These are phyloP conservation scores for Fistulinella cinereoalba DNA, from an alignment of 1,284 basidiomycete genomes.

Conservation along the genomic window DNA sequence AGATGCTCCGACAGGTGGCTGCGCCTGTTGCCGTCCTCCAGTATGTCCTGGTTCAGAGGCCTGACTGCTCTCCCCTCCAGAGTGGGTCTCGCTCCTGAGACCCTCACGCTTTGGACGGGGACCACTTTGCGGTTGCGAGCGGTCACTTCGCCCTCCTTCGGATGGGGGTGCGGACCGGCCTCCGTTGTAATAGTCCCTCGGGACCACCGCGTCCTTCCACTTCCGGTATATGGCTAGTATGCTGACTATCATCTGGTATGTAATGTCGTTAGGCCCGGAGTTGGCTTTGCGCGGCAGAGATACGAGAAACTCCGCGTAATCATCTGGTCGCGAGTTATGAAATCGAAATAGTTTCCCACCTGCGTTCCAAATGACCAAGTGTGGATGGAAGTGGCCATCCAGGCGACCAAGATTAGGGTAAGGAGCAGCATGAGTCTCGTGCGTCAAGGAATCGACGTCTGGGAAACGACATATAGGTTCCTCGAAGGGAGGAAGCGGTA, in stretches of 20 bases:
- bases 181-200: too few relatives aligned
- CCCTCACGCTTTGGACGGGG: not conserved
- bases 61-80: not conserved
- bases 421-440: not conserved
- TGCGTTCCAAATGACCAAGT: conserved; percentile 4
- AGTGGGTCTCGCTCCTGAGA: not conserved
- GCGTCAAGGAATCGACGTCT: not conserved
- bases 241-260: too few relatives aligned
- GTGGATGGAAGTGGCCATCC: not conserved
- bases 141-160: too few relatives aligned
- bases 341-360: not conserved
- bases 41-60: not conserved
- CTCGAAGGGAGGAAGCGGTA: not conserved
- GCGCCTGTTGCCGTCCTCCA: not conserved
- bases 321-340: too few relatives aligned
- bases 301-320: not conserved
- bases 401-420: not conserved
- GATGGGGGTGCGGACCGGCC: too few relatives aligned
- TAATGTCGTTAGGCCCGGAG: too few relatives aligned
- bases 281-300: not conserved
- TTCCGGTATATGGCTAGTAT: too few relatives aligned
- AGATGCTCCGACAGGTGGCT: not conserved
- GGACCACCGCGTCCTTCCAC: too few relatives aligned
- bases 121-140: too few relatives aligned
- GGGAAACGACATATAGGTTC: not conserved